Percentiles rank a stretch among this genome's conserved stretches.
Evolutionary conservation across 805 yeast species (phyloP).

Genomic region (Candida anglica): DNA sequence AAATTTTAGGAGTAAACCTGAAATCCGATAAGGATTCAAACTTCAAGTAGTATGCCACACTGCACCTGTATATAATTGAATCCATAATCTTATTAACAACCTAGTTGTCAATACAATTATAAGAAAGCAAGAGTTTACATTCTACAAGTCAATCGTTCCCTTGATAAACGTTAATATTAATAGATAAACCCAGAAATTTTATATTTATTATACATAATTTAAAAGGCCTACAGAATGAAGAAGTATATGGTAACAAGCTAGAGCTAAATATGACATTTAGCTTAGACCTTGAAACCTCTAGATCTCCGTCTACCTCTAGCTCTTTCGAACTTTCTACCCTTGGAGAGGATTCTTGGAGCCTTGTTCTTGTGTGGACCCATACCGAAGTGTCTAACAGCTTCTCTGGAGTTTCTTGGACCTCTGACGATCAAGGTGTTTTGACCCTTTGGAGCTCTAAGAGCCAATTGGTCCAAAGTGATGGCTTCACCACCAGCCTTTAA

Average conservation of each 20-base stretch:
- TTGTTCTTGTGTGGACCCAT: slow-evolving; percentile 99
- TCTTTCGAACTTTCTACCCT: slow-evolving; percentile 99
- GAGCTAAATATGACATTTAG: too few species aligned
- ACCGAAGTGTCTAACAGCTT: slow-evolving; percentile 99
- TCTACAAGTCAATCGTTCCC: too few species aligned
- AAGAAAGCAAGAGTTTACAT: too few species aligned
- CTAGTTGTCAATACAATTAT: too few species aligned
- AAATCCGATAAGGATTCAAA: not conserved
- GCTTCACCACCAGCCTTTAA: slow-evolving; percentile 99
- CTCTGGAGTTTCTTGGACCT: slow-evolving; percentile 99
- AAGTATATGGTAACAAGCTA: too few species aligned
- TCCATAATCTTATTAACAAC: not conserved
- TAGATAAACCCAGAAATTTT: too few species aligned
- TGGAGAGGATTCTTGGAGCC: slow-evolving; percentile 97
- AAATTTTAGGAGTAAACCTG: too few species aligned
- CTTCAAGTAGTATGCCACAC: too few species aligned
- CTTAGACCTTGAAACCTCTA: slow-evolving; percentile 99
- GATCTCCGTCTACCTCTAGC: slow-evolving; percentile 99
- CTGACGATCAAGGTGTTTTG: slow-evolving; percentile 96
- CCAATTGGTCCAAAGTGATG: slow-evolving; percentile 98
- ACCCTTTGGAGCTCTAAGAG: slow-evolving; percentile 99
- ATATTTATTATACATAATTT: slow-evolving; percentile 9
- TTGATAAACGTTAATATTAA: too few species aligned
- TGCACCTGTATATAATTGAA: not conserved
- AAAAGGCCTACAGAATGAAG: too few species aligned